These are phyloP conservation scores for Astrothelium subdiscretum DNA, from an alignment of 495 filamentous ascomycete genomes.

Conservation along the genomic window DNA sequence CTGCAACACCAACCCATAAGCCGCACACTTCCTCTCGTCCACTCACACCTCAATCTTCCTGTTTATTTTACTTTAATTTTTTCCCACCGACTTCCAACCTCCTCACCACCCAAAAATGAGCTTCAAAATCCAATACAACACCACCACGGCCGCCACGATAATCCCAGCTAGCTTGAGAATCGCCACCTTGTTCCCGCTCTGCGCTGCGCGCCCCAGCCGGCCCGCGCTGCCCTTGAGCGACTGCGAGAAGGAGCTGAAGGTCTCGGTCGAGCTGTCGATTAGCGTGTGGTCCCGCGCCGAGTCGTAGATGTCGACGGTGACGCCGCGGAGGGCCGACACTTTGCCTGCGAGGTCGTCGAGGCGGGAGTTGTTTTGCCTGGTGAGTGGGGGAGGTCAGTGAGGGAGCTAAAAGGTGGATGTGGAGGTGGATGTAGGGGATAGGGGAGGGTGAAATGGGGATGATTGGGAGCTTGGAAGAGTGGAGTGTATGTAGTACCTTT, in stretches of 20 bases:
- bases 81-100: background rate
- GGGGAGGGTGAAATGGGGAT: background rate
- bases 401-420: background rate
- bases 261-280: conserved; percentile 66
- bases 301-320: conserved; percentile 99
- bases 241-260: conserved; percentile 53
- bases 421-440: background rate
- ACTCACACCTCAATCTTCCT: no score
- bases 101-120: conserved; percentile 13
- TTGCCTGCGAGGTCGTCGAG: conserved; percentile 83
- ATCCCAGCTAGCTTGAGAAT: conserved; percentile 83
- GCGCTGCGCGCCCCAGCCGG: conserved; percentile 85
- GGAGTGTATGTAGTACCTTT: conserved; percentile 46
- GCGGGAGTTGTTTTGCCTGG: conserved; percentile 86
- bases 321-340: conserved; percentile 78
- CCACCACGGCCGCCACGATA: conserved; percentile 57
- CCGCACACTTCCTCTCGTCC: no score
- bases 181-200: conserved; percentile 78
- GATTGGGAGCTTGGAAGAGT: background rate
- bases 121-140: conserved; percentile 51
- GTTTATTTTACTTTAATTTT: no score
- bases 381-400: background rate
- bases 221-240: conserved; percentile 74
- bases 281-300: conserved; percentile 76
- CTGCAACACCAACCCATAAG: no score